Conservation (phyloP, 768 basidiomycete species). For the Tulasnella sp. region DNA sequence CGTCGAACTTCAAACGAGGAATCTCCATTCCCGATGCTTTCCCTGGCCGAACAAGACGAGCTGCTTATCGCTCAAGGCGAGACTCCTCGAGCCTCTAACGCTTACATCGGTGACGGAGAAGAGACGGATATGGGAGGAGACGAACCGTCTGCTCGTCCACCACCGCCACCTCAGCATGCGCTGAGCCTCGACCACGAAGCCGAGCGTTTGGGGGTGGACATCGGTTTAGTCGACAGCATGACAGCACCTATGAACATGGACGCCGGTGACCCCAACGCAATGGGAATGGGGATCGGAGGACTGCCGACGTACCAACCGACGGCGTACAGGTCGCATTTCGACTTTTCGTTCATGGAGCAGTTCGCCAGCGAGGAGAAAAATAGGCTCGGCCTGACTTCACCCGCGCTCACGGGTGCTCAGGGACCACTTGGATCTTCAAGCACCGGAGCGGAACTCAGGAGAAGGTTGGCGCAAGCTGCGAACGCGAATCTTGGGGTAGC, state of each 20-base stretch:
- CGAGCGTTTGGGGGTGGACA: slow-evolving; percentile 9
- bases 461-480: slow-evolving; percentile 27
- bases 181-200: slow-evolving; percentile 7
- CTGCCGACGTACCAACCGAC: slow-evolving; percentile 70
- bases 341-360: slow-evolving; percentile 72
- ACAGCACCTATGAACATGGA: not conserved
- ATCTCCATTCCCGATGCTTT: slow-evolving; percentile 44
- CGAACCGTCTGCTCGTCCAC: not conserved
- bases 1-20: slow-evolving; percentile 34
- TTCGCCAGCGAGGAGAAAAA: slow-evolving; percentile 70
- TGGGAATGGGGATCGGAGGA: slow-evolving; percentile 40
- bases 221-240: slow-evolving; percentile 6
- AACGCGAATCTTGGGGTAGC: slow-evolving; percentile 17
- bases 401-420: slow-evolving; percentile 37
- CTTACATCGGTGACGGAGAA: not conserved
- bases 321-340: slow-evolving; percentile 53
- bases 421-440: slow-evolving; percentile 18
- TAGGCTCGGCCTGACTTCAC: slow-evolving; percentile 52
- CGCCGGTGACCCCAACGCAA: not conserved
- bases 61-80: slow-evolving; percentile 32
- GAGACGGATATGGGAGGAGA: not conserved
- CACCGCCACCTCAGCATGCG: slow-evolving; percentile 9
- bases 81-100: slow-evolving; percentile 3
- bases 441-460: slow-evolving; percentile 20
- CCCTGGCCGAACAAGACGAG: slow-evolving; percentile 48